Evolutionary conservation across 108 stramenopile species (phyloP), one percentile per base, ranked within the genome.

Genomic region (Stephanodiscus triporus): DNA sequence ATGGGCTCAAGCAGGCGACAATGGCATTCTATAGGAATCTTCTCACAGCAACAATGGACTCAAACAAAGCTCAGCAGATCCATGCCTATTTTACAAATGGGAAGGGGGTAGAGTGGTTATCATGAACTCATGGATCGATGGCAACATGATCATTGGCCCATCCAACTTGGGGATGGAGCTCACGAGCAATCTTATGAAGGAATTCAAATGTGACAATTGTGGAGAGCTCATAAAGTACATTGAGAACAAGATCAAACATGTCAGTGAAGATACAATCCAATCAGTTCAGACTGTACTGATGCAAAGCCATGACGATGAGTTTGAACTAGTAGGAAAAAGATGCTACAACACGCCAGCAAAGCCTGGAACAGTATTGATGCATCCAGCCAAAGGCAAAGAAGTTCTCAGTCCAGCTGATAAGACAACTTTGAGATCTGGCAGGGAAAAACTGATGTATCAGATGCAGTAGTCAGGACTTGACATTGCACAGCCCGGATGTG

Each of bases 211-310:
- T 37, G 66, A 80, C 3, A 70, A 83, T 13, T 42, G 64, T 13
- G 74, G 82, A 13, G 51, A 63, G 5, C 6, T 86, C 16, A 70
- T 37, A 4, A 78, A 83, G 50, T 83, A 86, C 56, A 79, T 86
- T 1, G 82, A 82, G 5, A 69, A 71, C 53, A 76, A 81, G 24
- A 70, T 83, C 16, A 64, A 78, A 13, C 66, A 19, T 14, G 51
- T 61, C 13, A 22, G 34, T 14, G 17, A 53, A 13, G 42, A 36
- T 0, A 38, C 9, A 16, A 26, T 83, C 37, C 72, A 72, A 29
- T 16, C 80, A n/a, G 80, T 82, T 36, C 85, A 83, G 73, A 82
- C 82, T 56, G 85, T 83, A 2, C 32, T 80, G 43, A 23, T 86
- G 4, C 82, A 86, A 48, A 80, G 71, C n/a, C 59, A 81, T 20